Conservation (phyloP, 176 grass and related monocot species). For the Oryza coarctata region DNA sequence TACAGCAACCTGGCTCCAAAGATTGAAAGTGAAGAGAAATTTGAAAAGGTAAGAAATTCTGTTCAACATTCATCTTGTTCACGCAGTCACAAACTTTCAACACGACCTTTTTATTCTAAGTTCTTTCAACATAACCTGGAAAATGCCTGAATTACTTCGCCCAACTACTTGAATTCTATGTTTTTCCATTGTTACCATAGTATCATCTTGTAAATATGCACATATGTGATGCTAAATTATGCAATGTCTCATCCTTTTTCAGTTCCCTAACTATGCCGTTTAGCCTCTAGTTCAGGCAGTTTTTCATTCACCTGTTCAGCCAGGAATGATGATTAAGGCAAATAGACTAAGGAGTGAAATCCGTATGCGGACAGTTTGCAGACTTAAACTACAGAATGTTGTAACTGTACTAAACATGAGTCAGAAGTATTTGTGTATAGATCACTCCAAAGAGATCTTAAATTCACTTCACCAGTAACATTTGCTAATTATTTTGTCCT, state of each 20-base stretch:
- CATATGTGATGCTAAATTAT: background rate
- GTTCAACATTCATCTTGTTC: background rate
- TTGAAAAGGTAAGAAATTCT: constrained; percentile 38
- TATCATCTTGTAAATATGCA: background rate
- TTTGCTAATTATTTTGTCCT: constrained; percentile 10
- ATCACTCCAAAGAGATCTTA: background rate
- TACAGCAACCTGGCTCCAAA: constrained; percentile 27
- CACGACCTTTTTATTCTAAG: background rate
- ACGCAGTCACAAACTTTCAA: background rate
- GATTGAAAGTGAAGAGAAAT: constrained; percentile 16
- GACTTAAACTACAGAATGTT: constrained; percentile 22
- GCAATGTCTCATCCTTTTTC: background rate
- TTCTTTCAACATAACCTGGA: constrained; percentile 19
- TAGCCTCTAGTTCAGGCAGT: constrained; percentile 14
- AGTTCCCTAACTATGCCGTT: background rate
- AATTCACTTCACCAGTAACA: background rate
- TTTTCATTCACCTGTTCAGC: background rate
- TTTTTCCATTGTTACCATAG: background rate
- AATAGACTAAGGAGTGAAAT: background rate
- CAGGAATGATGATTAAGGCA: constrained; percentile 1
- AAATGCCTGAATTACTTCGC: background rate
- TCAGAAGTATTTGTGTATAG: constrained; percentile 1
- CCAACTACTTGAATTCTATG: constrained; percentile 20
- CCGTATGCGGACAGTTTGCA: background rate
- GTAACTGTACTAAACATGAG: background rate